Percentiles rank a stretch among this genome's conserved stretches.
Evolutionary conservation across 2,329 filamentous ascomycete genomes (phyloP).

Genomic region (Rutstroemia sydowiana): DNA sequence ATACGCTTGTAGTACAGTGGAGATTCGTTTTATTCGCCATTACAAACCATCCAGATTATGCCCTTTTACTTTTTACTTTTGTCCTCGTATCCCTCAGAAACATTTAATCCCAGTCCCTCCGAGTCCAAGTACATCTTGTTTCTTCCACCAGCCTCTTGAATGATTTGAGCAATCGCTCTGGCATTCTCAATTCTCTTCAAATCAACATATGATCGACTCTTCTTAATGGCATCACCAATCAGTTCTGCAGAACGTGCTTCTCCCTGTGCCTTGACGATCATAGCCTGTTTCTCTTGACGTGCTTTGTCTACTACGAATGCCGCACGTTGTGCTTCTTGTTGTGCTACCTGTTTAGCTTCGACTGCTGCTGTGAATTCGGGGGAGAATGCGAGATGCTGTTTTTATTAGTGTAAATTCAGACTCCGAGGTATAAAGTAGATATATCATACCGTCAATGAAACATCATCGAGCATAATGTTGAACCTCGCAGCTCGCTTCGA

Average conservation of each 20-base stretch:
- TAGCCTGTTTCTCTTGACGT: slow-evolving; percentile 98
- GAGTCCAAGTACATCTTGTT: slow-evolving; percentile 94
- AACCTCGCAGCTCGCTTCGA: slow-evolving; percentile 86
- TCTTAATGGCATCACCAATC: slow-evolving; percentile 99
- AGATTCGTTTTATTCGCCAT: slow-evolving; percentile 32
- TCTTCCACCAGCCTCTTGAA: slow-evolving; percentile 78
- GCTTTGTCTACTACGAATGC: slow-evolving; percentile 99
- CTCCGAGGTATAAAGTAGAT: background rate
- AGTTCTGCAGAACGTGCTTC: slow-evolving; percentile 96
- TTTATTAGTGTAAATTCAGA: background rate
- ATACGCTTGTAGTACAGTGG: slow-evolving; percentile 37
- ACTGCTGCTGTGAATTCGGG: slow-evolving; percentile 68
- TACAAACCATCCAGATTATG: slow-evolving; percentile 21
- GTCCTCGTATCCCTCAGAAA: slow-evolving; percentile 47
- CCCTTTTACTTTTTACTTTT: slow-evolving; percentile 45
- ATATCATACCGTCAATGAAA: slow-evolving; percentile 76
- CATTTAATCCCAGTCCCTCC: slow-evolving; percentile 85
- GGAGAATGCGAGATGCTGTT: slow-evolving; percentile 63
- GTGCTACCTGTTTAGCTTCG: slow-evolving; percentile 67
- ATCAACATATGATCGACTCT: slow-evolving; percentile 93
- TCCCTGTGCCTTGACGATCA: slow-evolving; percentile 97
- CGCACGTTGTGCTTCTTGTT: slow-evolving; percentile 93
- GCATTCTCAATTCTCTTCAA: slow-evolving; percentile 98
- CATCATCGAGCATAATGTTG: slow-evolving; percentile 96
- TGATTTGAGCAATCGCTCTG: slow-evolving; percentile 73